Evolutionary conservation across 2,329 filamentous ascomycete genomes (phyloP).

Genomic region (Cadophora gregata): DNA sequence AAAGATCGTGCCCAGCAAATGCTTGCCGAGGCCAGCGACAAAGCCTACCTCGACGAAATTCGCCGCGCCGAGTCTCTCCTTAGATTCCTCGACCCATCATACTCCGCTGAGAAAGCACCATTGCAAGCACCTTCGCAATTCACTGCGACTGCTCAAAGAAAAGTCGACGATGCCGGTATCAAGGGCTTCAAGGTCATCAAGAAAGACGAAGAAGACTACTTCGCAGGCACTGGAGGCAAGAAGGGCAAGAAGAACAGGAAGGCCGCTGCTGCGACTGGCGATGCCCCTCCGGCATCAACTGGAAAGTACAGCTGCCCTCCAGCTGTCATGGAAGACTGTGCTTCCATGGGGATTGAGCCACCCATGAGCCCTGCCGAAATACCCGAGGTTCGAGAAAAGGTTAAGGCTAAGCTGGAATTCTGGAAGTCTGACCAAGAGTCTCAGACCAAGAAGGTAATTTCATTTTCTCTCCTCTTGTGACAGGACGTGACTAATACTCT

Average conservation of each 20-base stretch:
- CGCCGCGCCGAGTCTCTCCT: conserved; percentile 86
- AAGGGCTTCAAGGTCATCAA: conserved; percentile 84
- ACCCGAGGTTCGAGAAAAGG: conserved; percentile 79
- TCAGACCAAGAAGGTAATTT: conserved; percentile 87
- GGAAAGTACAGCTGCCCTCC: conserved; percentile 85
- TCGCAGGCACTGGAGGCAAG: conserved; percentile 73
- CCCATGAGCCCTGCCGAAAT: conserved; percentile 88
- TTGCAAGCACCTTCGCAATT: conserved; percentile 73
- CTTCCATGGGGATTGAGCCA: conserved; percentile 82
- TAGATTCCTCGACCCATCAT: conserved; percentile 84
- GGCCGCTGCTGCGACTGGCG: conserved; percentile 53
- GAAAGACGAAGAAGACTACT: conserved; percentile 92
- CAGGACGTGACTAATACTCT: conserved; percentile 44
- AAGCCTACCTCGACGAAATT: conserved; percentile 92
- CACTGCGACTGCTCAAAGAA: conserved; percentile 79
- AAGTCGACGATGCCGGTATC: conserved; percentile 80
- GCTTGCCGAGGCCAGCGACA: conserved; percentile 81
- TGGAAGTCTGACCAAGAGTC: conserved; percentile 91
- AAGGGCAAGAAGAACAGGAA: conserved; percentile 92
- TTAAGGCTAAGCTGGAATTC: conserved; percentile 86
- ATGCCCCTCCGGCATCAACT: conserved; percentile 54
- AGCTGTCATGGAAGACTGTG: conserved; percentile 89
- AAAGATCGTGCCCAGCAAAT: conserved; percentile 78
- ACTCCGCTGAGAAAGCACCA: conserved; percentile 68
- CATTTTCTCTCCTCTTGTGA: background rate